Percentiles rank a stretch among this genome's conserved stretches.
Evolutionary conservation across 768 basidiomycete species (phyloP).

Genomic region (Rickenella mellea): DNA sequence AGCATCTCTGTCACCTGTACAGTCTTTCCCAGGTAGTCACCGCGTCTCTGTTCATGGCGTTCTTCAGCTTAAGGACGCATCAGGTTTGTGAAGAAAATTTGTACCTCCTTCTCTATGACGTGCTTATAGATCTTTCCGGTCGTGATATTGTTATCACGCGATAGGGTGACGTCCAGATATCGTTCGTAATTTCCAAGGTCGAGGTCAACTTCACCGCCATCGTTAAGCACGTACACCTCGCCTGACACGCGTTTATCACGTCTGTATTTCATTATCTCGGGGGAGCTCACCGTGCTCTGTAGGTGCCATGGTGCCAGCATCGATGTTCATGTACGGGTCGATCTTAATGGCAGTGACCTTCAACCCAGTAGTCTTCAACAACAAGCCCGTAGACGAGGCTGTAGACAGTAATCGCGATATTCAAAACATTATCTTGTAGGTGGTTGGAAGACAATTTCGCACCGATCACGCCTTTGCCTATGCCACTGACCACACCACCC

Average conservation of each 20-base stretch:
- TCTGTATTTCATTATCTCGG: neutral
- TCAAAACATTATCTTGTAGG: neutral
- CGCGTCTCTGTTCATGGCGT: constrained; percentile 43
- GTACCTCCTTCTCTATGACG: constrained; percentile 94
- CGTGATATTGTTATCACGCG: constrained; percentile 94
- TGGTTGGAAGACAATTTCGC: constrained; percentile 19
- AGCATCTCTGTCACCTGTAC: constrained; percentile 58
- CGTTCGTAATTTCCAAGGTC: constrained; percentile 98
- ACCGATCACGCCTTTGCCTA: constrained; percentile 99
- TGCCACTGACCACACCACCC: constrained; percentile 96
- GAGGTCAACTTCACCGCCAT: constrained; percentile 96
- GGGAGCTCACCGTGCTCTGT: constrained; percentile 82
- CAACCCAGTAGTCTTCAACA: constrained; percentile 89
- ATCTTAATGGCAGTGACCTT: constrained; percentile 99
- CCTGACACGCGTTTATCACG: constrained; percentile 34
- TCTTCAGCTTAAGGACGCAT: neutral
- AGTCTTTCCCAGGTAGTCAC: constrained; percentile 91
- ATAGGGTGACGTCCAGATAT: constrained; percentile 90
- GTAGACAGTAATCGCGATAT: constrained; percentile 13
- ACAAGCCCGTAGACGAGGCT: constrained; percentile 95
- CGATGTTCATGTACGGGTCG: constrained; percentile 99
- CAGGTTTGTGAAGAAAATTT: constrained; percentile 11
- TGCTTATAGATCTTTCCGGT: constrained; percentile 97
- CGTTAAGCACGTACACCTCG: constrained; percentile 96
- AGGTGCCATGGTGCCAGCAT: constrained; percentile 97